Evolutionary conservation across 2,329 filamentous ascomycete genomes (phyloP), one percentile per base, ranked within the genome.

Genomic region (Coniochaeta prunicola): DNA sequence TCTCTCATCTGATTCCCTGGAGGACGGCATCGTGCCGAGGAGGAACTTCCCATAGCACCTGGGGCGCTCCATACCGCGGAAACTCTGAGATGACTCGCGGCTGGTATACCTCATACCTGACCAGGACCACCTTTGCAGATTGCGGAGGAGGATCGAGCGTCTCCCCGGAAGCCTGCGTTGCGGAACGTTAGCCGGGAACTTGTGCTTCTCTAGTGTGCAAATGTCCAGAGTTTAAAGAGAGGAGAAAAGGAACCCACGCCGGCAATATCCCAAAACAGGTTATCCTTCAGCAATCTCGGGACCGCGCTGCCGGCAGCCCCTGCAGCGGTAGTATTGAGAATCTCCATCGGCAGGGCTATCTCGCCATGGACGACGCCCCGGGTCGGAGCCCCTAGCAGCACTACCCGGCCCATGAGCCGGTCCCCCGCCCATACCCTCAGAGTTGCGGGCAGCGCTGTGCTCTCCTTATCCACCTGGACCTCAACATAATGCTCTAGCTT

Each of bases 391-490:
- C 59, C 60, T 15, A 72, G 66, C 26, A 73, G 59, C 30, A 65
- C 61, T 56, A 68, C 63, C 12, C 64, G 62, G 13, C 70, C 70
- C 24, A 63, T 67, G 40, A 68, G 57, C 10, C 58, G 15, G 1
- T 61, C 65, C 7, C 64, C 63, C 13, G 69, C 50, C 56, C 65
- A 67, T 17, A 73, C 33, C 19, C 67, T 59, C 50, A 73, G 65
- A 36, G 62, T 65, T 61, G 68, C 71, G 3, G 71, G 71, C n/a
- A 71, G 60, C 15, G 61, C 61, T 13, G 73, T 59, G 31, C 69
- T 67, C 3, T 63, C 61, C 34, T 69, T 65, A 45, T 73, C 65
- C n/a, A 70, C 69, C 21, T 68, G 58, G 33, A 72, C 53, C n/a
- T 63, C 60, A 21, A 68, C 65, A 48, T 68, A 67, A 64, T 69